A percentile compares a stretch with the other conserved stretches of the same genome.
phyloP scores from a whole-genome alignment of 371 early-diverging fungal species.

The Batkoa obscura region DNA sequence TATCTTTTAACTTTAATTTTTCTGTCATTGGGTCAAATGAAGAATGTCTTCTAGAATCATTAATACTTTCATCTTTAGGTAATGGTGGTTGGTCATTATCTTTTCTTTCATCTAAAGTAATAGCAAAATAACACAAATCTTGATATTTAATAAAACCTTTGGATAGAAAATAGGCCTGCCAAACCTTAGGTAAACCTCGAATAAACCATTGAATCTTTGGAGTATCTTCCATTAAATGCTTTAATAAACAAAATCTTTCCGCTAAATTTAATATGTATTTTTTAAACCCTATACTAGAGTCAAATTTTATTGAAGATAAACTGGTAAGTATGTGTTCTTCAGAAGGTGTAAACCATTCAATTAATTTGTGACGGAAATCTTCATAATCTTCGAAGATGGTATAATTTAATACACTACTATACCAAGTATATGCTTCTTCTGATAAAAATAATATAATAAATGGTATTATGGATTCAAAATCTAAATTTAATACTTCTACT shows the following conservation, averaged over 20 bases:
- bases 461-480: background rate
- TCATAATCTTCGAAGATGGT: background rate
- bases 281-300: background rate
- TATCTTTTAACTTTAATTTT: too few species aligned
- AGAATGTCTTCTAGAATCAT: too few species aligned
- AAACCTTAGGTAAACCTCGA: background rate
- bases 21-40: too few species aligned
- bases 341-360: background rate
- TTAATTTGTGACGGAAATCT: background rate
- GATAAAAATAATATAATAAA: background rate
- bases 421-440: conserved; percentile 1
- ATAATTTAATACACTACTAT: background rate
- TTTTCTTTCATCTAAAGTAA: background rate
- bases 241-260: background rate
- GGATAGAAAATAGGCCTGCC: background rate
- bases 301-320: background rate
- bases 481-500: background rate
- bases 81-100: too few species aligned
- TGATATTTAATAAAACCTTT: background rate
- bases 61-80: too few species aligned
- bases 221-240: background rate
- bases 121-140: background rate
- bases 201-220: conserved; percentile 2
- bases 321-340: background rate
- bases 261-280: background rate